Base-by-base conservation (phyloP, 2,329 filamentous ascomycete species). In the Penicillium sp. region DNA sequence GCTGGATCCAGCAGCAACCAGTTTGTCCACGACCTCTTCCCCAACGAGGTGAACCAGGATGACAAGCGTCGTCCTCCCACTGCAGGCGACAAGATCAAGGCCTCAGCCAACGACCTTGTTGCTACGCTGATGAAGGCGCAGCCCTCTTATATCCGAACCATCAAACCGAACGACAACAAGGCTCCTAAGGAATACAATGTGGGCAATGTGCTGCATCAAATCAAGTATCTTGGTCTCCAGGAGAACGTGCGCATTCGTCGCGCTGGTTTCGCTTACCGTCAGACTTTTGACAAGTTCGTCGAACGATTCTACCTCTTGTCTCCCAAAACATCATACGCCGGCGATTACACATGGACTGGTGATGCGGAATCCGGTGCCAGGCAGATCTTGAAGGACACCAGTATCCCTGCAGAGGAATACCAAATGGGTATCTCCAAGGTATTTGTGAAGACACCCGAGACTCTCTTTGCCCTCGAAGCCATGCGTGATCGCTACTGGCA, bases 131-230 rank as follows among this genome's bases (percentile, higher is more conserved):
- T 97, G 93, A 96, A 97, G 77, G 93, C 92, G 55, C 91, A 95
- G 66, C 95, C 95, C 1, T 97, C 93, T 3, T 99, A 99, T 72
- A 99, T 99, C 68, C 91, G 95, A 73, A 99, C 95, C 0, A 98
- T 99, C 80, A 99, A 99, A 78, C 95, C 95, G 1, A 99, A 99
- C 79, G 95, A 99, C 77, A 98, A 97, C 80, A 99, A 98, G 76
- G 96, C 93, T 3, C 89, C 92, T 0, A 88, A 87, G 11, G 95
- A 99, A 72, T 99, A 96, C 76, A 97, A 96, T 67, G 84, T 85
- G 21, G 87, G 88, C 29, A 98, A 98, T 67, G 95, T 99, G 21
- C 83, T 98, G 68, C 95, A 99, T 82, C 95, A 99, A 74, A 92
- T 98, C 83, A 98, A 99, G 73, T 99, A 99, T 69, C 88, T 99